Evolutionary conservation across 805 yeast genomes (phyloP), one percentile per base, ranked within the genome.

Genomic region (Wickerhamomyces tratensis): DNA sequence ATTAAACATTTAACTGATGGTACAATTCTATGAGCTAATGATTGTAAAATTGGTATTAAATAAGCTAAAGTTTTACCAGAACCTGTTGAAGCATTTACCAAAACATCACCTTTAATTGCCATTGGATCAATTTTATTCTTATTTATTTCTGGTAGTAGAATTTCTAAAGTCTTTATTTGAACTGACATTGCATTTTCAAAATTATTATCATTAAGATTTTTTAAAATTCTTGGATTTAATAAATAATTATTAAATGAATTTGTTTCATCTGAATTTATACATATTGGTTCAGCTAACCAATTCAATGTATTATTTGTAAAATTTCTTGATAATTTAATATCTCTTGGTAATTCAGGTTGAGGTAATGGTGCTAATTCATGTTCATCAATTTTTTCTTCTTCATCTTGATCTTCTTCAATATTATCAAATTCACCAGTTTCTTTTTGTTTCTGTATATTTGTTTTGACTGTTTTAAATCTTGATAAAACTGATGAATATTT

Each of bases 61-160:
- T 91, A 91, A 2, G 96, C 94, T 42, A 93, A 66, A 0, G 98
- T 91, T 58, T 91, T 91, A 54, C 98, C 98, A 0, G 95, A 84
- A 37, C 98, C 98, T 0, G 98, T 91, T 10, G 94, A 77, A 2
- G 98, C 95, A 61, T 91, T 89, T 6, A 91, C 95, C 38, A 91
- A 66, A 15, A 88, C 61, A 61, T 93, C 95, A 25, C 91, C 91
- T 43, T 68, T 67, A 10, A 45, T 46, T 33, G 52, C 37, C 12
- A 49, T 43, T 25, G 56, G 53, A 33, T 57, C 50, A 25, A 56
- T 41, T 33, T 39, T 49, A 39, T 52, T 55, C 34, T 31, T 31
- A 37, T 63, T 51, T 49, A 71, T 59, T 51, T 71, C 79, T 50
- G 59, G 57, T 33, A 79, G 59, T 36, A 73, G 53, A 29, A 71